Percentiles rank a stretch among this genome's conserved stretches.
Evolutionary conservation across 805 yeast genomes (phyloP).

Genomic region (Debaryomyces tyrocola): DNA sequence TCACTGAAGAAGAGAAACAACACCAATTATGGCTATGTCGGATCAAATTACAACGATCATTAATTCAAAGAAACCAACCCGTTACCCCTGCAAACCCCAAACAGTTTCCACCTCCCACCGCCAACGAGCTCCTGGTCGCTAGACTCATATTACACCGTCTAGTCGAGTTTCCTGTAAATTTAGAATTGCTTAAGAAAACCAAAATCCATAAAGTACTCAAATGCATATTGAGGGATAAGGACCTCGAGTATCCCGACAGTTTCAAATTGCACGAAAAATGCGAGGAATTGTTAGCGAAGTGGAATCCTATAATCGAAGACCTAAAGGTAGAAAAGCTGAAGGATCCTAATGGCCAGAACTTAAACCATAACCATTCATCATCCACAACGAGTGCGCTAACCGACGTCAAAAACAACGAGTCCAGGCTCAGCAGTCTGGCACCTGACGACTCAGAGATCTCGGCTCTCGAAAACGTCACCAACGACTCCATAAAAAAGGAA

Average conservation of each 20-base stretch:
- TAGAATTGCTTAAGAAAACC: conserved; percentile 41
- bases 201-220: conserved; percentile 54
- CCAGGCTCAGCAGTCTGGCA: conserved; percentile 5
- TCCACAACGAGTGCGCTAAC: conserved; percentile 3
- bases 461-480: conserved; percentile 14
- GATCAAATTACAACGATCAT: conserved; percentile 47
- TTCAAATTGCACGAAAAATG: conserved; percentile 48
- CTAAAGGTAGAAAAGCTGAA: conserved; percentile 32
- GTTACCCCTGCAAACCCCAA: conserved; percentile 36
- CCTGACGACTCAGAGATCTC: conserved; percentile 27
- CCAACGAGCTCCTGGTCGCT: conserved; percentile 43
- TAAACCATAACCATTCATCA: neutral
- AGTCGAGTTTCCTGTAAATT: conserved; percentile 42
- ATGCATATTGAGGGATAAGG: conserved; percentile 42
- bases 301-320: conserved; percentile 39
- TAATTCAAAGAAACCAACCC: conserved; percentile 46
- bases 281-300: conserved; percentile 37
- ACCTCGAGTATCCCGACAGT: conserved; percentile 43
- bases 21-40: conserved; percentile 50
- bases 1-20: conserved; percentile 39
- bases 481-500: neutral
- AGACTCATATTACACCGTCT: conserved; percentile 40
- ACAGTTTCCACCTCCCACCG: conserved; percentile 39
- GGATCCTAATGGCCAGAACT: neutral
- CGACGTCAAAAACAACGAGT: neutral